These are phyloP conservation scores for Boeremia lycopersici DNA, from an alignment of 2,329 filamentous ascomycete species.

Conservation along the genomic window DNA sequence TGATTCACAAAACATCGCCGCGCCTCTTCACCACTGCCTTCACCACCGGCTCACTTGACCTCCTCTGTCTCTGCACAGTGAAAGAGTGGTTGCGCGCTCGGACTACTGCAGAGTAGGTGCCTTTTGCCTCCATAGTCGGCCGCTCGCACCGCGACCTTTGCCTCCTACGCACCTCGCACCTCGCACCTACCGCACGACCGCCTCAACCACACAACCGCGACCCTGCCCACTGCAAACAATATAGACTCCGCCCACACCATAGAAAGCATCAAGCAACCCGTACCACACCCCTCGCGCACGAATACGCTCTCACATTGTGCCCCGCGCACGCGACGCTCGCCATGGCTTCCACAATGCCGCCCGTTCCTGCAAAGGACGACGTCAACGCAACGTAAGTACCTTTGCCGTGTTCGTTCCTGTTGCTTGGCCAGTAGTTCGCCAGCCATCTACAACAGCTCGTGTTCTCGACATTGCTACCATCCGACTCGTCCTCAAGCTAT, in stretches of 20 bases:
- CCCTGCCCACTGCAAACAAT: neutral
- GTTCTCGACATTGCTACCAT: neutral
- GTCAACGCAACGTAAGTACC: constrained; percentile 65
- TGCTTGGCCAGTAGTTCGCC: neutral
- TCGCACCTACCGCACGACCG: constrained; percentile 12
- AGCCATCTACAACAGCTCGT: neutral
- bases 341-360: constrained; percentile 47
- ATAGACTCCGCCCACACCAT: neutral
- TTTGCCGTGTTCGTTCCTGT: neutral
- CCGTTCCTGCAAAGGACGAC: constrained; percentile 62
- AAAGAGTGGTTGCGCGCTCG: constrained; percentile 8
- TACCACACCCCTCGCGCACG: constrained; percentile 24
- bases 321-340: constrained; percentile 22
- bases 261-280: neutral
- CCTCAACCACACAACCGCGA: constrained; percentile 5
- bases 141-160: constrained; percentile 13
- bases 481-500: neutral
- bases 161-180: constrained; percentile 7
- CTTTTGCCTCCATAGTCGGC: constrained; percentile 5
- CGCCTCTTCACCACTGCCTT: constrained; percentile 22
- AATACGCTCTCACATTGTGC: constrained; percentile 33
- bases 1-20: constrained; percentile 39
- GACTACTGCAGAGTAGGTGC: neutral
- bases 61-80: neutral
- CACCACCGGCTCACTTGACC: constrained; percentile 18